These are phyloP conservation scores for Leucoagaricus sp. DNA, from an alignment of 1,284 basidiomycete genomes.

Conservation along the genomic window DNA sequence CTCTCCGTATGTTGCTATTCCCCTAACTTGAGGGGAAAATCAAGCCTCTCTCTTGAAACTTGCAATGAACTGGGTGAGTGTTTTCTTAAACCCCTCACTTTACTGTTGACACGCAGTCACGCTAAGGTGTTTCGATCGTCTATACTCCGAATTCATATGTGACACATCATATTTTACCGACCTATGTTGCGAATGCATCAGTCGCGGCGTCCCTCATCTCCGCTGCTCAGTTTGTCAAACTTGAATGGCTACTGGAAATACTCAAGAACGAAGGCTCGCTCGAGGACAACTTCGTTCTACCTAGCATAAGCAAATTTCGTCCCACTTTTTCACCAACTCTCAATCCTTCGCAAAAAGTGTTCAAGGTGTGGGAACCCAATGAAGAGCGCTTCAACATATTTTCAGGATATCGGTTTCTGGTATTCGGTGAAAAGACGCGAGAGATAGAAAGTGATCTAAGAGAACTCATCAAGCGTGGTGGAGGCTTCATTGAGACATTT, in stretches of 20 bases:
- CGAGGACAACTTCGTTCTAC: conserved; percentile 52
- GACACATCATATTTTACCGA: conserved; percentile 62
- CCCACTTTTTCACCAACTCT: conserved; percentile 56
- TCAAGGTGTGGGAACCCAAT: conserved; percentile 64
- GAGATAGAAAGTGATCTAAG: conserved; percentile 47
- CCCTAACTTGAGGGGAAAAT: conserved; percentile 23
- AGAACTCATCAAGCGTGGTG: conserved; percentile 54
- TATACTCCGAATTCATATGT: conserved; percentile 42
- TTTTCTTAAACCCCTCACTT: not conserved
- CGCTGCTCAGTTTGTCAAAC: conserved; percentile 55
- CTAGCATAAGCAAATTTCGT: conserved; percentile 52
- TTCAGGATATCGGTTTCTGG: conserved; percentile 52
- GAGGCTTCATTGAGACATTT: conserved; percentile 60
- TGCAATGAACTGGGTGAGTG: conserved; percentile 58
- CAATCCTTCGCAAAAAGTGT: conserved; percentile 45
- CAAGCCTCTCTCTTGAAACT: conserved; percentile 32
- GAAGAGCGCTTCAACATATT: conserved; percentile 60
- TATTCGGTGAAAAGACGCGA: conserved; percentile 55
- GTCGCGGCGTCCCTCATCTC: conserved; percentile 59
- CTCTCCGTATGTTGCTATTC: conserved; percentile 51
- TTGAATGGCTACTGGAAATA: conserved; percentile 64
- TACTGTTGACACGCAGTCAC: not conserved
- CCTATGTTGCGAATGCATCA: conserved; percentile 46
- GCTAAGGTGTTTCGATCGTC: conserved; percentile 58
- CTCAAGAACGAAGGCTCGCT: conserved; percentile 44